Conservation (phyloP, 495 filamentous ascomycete genomes). For the Aspergillus wentii region DNA sequence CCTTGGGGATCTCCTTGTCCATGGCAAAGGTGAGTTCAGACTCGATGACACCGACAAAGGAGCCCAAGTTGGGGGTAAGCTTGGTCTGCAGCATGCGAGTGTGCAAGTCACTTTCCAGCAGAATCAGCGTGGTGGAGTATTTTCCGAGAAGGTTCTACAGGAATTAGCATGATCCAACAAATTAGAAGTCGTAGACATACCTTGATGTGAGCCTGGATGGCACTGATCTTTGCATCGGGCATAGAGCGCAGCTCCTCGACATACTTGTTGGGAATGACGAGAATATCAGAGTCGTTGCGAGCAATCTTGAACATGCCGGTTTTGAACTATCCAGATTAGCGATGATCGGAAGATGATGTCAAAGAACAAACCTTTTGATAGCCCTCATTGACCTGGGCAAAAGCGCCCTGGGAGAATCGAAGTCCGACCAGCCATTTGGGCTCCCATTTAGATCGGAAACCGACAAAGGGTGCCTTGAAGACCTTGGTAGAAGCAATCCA, state of each 20-base stretch:
- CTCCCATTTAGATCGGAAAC: not conserved
- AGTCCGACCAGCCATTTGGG: not conserved
- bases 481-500: too few species aligned
- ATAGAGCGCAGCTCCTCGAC: slow-evolving; percentile 1
- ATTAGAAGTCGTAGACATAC: not conserved
- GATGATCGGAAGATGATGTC: not conserved
- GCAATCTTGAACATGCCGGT: not conserved
- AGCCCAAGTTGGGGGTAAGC: not conserved
- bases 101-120: not conserved
- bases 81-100: not conserved
- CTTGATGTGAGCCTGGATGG: not conserved
- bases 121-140: not conserved
- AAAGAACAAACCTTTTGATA: not conserved
- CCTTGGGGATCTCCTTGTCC: too few species aligned
- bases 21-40: too few species aligned
- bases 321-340: not conserved
- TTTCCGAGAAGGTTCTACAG: not conserved
- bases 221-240: not conserved
- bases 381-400: not conserved
- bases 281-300: not conserved
- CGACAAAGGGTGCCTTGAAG: not conserved
- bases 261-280: not conserved
- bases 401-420: not conserved
- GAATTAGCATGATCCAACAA: not conserved
- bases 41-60: too few species aligned